A percentile compares a stretch with the other conserved stretches of the same genome.
Conservation (phyloP, 768 basidiomycete species). For the Tremella fuciformis region DNA sequence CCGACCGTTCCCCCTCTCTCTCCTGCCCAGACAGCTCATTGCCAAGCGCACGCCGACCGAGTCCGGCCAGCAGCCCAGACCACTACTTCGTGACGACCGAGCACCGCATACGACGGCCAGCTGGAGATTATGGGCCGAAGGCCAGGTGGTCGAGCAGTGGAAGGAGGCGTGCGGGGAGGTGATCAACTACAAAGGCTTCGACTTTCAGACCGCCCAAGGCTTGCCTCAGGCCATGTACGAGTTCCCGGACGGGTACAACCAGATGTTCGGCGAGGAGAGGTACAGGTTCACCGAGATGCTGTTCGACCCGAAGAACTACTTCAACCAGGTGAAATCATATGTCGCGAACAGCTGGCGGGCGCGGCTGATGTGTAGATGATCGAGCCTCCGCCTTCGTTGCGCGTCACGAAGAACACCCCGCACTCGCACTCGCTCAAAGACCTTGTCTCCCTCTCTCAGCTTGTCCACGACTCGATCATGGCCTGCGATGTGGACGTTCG, state of each 20-base stretch:
- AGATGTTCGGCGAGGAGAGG: conserved; percentile 76
- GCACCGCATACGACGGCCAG: conserved; percentile 68
- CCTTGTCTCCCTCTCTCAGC: conserved; percentile 59
- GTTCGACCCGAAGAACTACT: conserved; percentile 63
- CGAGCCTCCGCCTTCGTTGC: conserved; percentile 41
- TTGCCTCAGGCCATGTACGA: conserved; percentile 61
- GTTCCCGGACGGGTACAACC: conserved; percentile 89
- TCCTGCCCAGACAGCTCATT: conserved; percentile 84
- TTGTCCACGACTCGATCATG: conserved; percentile 74
- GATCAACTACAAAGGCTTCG: conserved; percentile 43
- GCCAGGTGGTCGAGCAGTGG: conserved; percentile 87
- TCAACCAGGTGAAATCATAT: conserved; percentile 43
- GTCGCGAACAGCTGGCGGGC: not conserved
- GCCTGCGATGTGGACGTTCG: conserved; percentile 89
- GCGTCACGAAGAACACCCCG: conserved; percentile 44
- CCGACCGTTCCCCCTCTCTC: conserved; percentile 62
- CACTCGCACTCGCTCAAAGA: conserved; percentile 52
- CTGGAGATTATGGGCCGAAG: conserved; percentile 78
- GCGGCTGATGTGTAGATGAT: conserved; percentile 31
- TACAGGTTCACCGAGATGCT: conserved; percentile 82
- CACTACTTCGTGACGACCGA: conserved; percentile 72
- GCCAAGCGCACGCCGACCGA: conserved; percentile 65
- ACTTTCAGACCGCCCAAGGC: conserved; percentile 30
- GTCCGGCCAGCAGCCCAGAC: conserved; percentile 60
- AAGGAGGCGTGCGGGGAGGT: conserved; percentile 81